A percentile compares a stretch with the other conserved stretches of the same genome.
phyloP scores from a whole-genome alignment of 1,284 basidiomycete species.

The Vanrija sp. region DNA sequence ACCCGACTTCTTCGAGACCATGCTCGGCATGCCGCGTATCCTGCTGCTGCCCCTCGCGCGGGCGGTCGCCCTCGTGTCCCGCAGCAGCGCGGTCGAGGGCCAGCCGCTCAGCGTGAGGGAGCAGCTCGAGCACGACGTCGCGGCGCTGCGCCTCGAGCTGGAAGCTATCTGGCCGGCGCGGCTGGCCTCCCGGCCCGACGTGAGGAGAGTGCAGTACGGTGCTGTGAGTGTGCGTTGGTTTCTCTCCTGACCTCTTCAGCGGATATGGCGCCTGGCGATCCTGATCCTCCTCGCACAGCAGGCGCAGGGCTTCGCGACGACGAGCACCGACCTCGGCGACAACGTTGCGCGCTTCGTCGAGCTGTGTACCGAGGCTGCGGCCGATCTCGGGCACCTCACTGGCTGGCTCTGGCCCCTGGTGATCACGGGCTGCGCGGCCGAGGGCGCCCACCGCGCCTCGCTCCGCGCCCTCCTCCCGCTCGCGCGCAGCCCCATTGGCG shows the following conservation, averaged over 20 bases:
- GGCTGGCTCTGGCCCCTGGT: conserved; percentile 7
- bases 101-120: conserved; percentile 1
- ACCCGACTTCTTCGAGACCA: conserved; percentile 5
- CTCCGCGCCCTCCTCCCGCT: not conserved
- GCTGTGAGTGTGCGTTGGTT: not conserved
- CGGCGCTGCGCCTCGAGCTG: conserved; percentile 5
- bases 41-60: not conserved
- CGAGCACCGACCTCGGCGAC: not conserved
- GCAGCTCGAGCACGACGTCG: conserved; percentile 3
- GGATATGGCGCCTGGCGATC: conserved; percentile 1
- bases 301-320: conserved; percentile 1
- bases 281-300: conserved; percentile 1
- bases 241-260: not conserved
- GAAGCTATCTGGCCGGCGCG: conserved; percentile 4
- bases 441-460: not conserved
- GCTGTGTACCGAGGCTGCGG: not conserved
- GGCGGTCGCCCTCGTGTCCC: not conserved
- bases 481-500: not conserved
- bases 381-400: conserved; percentile 1
- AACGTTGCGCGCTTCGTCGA: not conserved
- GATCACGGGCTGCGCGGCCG: conserved; percentile 2
- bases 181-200: not conserved
- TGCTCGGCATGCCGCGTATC: conserved; percentile 1
- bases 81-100: not conserved
- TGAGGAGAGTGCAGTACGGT: conserved; percentile 2